Percentiles rank a stretch among this genome's conserved stretches.
These are phyloP conservation scores for Vaccinium myrtillus DNA, from an alignment of 148 eudicot genomes.

Conservation along the genomic window DNA sequence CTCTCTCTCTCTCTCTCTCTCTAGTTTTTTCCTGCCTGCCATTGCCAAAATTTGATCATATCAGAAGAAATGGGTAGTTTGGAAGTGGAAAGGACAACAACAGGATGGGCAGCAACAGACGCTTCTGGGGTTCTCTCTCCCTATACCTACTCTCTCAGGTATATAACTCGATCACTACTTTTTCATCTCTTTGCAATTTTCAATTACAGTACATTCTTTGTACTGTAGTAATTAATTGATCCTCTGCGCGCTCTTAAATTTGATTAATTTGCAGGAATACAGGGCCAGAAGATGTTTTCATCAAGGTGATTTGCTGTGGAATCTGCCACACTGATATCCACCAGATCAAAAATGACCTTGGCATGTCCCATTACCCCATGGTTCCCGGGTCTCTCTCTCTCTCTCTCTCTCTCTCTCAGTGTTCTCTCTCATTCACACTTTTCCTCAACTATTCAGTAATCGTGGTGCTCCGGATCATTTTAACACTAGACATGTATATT, in stretches of 20 bases:
- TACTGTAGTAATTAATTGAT: neutral
- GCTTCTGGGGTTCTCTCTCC: slow-evolving; percentile 81
- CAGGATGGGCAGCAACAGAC: slow-evolving; percentile 88
- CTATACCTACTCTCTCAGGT: slow-evolving; percentile 76
- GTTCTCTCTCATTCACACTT: neutral
- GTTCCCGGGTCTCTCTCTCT: slow-evolving; percentile 75
- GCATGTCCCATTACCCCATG: slow-evolving; percentile 89
- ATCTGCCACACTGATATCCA: slow-evolving; percentile 88
- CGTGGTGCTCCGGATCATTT: no score
- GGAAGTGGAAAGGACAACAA: slow-evolving; percentile 46
- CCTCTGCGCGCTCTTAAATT: neutral
- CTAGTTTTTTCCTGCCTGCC: neutral
- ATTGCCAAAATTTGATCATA: neutral
- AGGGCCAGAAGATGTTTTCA: slow-evolving; percentile 71
- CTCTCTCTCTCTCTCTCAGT: no score
- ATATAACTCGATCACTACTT: neutral
- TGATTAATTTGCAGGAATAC: slow-evolving; percentile 43
- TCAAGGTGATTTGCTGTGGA: slow-evolving; percentile 76
- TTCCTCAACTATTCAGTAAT: no score
- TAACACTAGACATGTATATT: no score
- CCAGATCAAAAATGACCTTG: slow-evolving; percentile 79
- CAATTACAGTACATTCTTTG: neutral
- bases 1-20: no score
- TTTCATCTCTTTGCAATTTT: neutral
- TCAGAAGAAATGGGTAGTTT: slow-evolving; percentile 49